A percentile compares a stretch with the other conserved stretches of the same genome.
Evolutionary conservation across 257 asterid genomes (phyloP).

Genomic region (Fraxinus pennsylvanica): DNA sequence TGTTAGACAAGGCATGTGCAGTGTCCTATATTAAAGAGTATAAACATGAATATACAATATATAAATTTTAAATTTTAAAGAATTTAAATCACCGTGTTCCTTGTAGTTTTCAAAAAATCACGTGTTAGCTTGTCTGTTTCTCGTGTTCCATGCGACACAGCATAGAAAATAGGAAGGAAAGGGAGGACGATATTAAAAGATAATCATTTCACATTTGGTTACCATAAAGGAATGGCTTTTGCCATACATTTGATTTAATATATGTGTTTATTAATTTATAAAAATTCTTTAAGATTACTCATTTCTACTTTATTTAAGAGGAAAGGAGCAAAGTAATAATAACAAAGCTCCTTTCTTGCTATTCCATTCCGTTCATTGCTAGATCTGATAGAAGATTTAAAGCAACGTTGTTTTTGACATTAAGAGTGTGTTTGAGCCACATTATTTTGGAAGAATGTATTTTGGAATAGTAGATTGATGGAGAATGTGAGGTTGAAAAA

Average conservation of each 20-base stretch:
- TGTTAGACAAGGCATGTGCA: too few species aligned
- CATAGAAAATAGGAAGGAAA: constrained; percentile 3
- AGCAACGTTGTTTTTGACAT: not conserved
- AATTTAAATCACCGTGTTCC: too few species aligned
- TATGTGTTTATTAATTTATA: constrained; percentile 1
- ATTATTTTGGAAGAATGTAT: too few species aligned
- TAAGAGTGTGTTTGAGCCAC: too few species aligned
- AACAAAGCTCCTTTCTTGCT: not conserved
- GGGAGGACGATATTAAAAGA: not conserved
- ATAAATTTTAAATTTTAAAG: too few species aligned
- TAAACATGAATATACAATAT: too few species aligned
- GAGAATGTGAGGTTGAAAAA: too few species aligned
- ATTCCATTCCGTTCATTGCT: not conserved
- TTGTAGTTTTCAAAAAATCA: too few species aligned
- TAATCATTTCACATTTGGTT: constrained; percentile 6
- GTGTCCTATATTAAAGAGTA: too few species aligned
- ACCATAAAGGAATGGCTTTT: not conserved
- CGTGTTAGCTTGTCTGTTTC: too few species aligned
- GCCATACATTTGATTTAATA: constrained; percentile 1
- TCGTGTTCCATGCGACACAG: too few species aligned
- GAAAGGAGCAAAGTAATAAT: not conserved
- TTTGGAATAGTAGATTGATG: too few species aligned
- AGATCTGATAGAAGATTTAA: not conserved
- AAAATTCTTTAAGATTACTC: constrained; percentile 5
- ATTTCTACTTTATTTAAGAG: constrained; percentile 18